A percentile compares a stretch with the other conserved stretches of the same genome.
Evolutionary conservation across 2,329 filamentous ascomycete species (phyloP).

Genomic region (Dendrostoma leiphaemia): DNA sequence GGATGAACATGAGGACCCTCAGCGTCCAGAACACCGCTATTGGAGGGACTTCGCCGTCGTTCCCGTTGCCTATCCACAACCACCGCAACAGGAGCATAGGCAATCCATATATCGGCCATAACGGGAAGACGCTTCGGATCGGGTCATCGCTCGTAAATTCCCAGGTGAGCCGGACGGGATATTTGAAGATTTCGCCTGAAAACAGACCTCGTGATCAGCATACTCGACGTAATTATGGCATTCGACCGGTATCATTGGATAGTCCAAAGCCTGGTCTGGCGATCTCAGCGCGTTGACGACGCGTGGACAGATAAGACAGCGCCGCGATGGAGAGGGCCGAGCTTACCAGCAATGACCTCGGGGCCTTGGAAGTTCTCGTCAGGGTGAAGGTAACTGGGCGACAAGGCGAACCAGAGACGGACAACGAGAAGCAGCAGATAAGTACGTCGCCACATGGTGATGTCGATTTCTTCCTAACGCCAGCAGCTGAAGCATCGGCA

Average conservation of each 20-base stretch:
- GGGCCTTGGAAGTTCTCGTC: slow-evolving; percentile 99
- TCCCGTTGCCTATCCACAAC: slow-evolving; percentile 83
- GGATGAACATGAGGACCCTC: slow-evolving; percentile 84
- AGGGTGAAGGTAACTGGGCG: slow-evolving; percentile 93
- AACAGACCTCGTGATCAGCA: slow-evolving; percentile 3
- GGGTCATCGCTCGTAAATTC: slow-evolving; percentile 88
- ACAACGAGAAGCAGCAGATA: slow-evolving; percentile 83
- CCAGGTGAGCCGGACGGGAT: slow-evolving; percentile 88
- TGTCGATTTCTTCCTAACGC: slow-evolving; percentile 19
- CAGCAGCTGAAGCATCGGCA: slow-evolving; percentile 24
- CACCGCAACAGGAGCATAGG: slow-evolving; percentile 91
- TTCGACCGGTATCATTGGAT: neutral
- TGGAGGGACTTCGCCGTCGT: slow-evolving; percentile 76
- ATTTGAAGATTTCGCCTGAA: slow-evolving; percentile 86
- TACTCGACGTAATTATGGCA: neutral
- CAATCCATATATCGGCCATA: slow-evolving; percentile 93
- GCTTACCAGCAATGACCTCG: slow-evolving; percentile 90
- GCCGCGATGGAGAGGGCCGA: neutral
- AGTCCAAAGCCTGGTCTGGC: too few relatives aligned
- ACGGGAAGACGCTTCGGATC: slow-evolving; percentile 91
- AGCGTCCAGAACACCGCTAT: slow-evolving; percentile 86
- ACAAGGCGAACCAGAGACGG: slow-evolving; percentile 90
- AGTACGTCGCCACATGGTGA: slow-evolving; percentile 82
- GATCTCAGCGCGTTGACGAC: neutral
- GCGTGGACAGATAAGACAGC: neutral